Percentiles rank a stretch among this genome's conserved stretches.
These are phyloP conservation scores for Remersonia thermophila DNA, from an alignment of 2,329 filamentous ascomycete species.

Conservation along the genomic window DNA sequence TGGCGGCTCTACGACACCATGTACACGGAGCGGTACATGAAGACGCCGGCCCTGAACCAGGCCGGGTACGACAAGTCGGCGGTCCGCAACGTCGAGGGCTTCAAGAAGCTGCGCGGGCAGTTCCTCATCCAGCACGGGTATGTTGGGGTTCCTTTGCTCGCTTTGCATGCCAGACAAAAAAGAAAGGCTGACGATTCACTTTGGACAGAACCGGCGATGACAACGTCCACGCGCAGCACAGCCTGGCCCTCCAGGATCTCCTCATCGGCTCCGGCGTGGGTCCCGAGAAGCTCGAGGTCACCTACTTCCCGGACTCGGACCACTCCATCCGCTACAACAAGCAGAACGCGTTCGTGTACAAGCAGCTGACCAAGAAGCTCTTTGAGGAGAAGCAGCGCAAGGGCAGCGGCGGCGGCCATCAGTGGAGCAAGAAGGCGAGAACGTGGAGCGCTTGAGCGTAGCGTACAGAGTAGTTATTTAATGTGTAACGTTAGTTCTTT, in stretches of 20 bases:
- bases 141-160: no score
- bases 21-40: conserved; percentile 66
- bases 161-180: no score
- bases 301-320: conserved; percentile 53
- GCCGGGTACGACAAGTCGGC: conserved; percentile 50
- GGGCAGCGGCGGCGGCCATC: conserved; percentile 16
- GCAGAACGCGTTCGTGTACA: conserved; percentile 45
- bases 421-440: conserved; percentile 13
- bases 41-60: conserved; percentile 42
- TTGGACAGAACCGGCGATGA: conserved; percentile 50
- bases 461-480: no score
- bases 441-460: conserved; percentile 4
- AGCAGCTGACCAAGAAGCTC: conserved; percentile 44
- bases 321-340: conserved; percentile 49
- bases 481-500: conserved; percentile 48
- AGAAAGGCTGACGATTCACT: no score
- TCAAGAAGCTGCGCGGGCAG: conserved; percentile 48
- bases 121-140: conserved; percentile 51
- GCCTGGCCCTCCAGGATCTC: conserved; percentile 48
- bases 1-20: conserved; percentile 61
- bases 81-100: conserved; percentile 45
- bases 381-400: conserved; percentile 47
- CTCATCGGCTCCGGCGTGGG: conserved; percentile 47
- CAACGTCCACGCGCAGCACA: conserved; percentile 60
- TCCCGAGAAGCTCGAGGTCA: conserved; percentile 49